These are phyloP conservation scores for Talaromyces pinophilus DNA, from an alignment of 2,329 filamentous ascomycete species.

Conservation along the genomic window DNA sequence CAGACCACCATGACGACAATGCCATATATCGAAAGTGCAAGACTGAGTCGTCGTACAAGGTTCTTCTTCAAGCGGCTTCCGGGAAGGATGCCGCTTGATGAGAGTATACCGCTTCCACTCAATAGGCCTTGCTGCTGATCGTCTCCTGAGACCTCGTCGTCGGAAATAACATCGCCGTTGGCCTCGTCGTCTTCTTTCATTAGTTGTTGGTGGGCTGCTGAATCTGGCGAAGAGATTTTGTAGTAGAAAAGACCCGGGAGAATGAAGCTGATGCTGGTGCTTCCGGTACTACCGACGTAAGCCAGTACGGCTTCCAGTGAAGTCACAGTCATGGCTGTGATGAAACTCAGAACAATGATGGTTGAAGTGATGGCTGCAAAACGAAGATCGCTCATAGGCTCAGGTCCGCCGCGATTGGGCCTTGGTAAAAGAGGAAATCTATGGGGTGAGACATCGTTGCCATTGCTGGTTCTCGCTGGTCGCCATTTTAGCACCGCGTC, in stretches of 20 bases:
- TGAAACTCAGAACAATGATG: constrained; percentile 81
- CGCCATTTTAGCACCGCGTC: constrained; percentile 95
- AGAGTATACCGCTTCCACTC: constrained; percentile 48
- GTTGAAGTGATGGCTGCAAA: constrained; percentile 87
- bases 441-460: constrained; percentile 47
- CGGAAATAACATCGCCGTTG: constrained; percentile 53
- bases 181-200: constrained; percentile 86
- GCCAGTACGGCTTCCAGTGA: constrained; percentile 88
- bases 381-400: constrained; percentile 77
- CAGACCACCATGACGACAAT: constrained; percentile 86
- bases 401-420: constrained; percentile 48
- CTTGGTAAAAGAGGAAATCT: constrained; percentile 45
- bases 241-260: constrained; percentile 96
- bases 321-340: constrained; percentile 85
- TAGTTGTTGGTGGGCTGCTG: constrained; percentile 78
- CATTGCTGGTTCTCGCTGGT: constrained; percentile 50
- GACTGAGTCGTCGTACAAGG: constrained; percentile 68
- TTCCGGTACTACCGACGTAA: constrained; percentile 92
- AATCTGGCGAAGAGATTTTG: constrained; percentile 91
- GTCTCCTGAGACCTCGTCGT: constrained; percentile 35
- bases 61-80: constrained; percentile 64
- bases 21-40: constrained; percentile 80
- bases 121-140: constrained; percentile 38
- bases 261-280: constrained; percentile 95
- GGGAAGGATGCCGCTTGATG: constrained; percentile 61